phyloP scores from a whole-genome alignment of 352 stramenopile species.

The Phytophthora citricola region DNA sequence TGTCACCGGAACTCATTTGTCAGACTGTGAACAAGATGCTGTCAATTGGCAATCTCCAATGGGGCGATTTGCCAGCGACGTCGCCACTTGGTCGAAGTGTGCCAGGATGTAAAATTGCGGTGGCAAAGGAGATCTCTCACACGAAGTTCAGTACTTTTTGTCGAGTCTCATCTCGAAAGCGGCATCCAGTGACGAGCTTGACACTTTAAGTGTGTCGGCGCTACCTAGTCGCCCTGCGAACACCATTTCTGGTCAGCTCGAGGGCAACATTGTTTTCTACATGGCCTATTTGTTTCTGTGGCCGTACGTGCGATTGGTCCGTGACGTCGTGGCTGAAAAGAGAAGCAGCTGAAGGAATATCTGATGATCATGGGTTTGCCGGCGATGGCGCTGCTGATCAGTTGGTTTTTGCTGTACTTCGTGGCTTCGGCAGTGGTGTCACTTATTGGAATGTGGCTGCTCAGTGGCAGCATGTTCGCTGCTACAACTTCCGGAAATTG shows the following conservation, averaged over 20 bases:
- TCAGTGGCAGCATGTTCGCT: conserved; percentile 72
- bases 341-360: conserved; percentile 90
- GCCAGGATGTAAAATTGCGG: conserved; percentile 37
- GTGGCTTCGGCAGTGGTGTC: conserved; percentile 60
- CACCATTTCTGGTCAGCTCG: conserved; percentile 49
- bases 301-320: conserved; percentile 86
- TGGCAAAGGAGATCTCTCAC: conserved; percentile 33
- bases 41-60: conserved; percentile 38
- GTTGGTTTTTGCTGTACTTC: conserved; percentile 86
- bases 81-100: conserved; percentile 41
- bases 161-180: conserved; percentile 38
- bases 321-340: conserved; percentile 89
- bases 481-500: conserved; percentile 40
- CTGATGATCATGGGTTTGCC: conserved; percentile 89
- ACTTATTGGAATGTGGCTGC: conserved; percentile 59
- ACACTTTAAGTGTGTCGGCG: conserved; percentile 45
- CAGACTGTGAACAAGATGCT: conserved; percentile 60
- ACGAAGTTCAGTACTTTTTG: conserved; percentile 43
- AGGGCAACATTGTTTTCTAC: conserved; percentile 77
- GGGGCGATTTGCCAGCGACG: conserved; percentile 48
- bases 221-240: conserved; percentile 56
- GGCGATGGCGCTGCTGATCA: conserved; percentile 75
- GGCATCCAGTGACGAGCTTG: conserved; percentile 43
- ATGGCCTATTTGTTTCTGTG: conserved; percentile 87
- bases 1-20: conserved; percentile 38